A percentile compares a stretch with the other conserved stretches of the same genome.
These are phyloP conservation scores for Entomortierella beljakovae DNA, from an alignment of 192 early-diverging fungal genomes.

Conservation along the genomic window DNA sequence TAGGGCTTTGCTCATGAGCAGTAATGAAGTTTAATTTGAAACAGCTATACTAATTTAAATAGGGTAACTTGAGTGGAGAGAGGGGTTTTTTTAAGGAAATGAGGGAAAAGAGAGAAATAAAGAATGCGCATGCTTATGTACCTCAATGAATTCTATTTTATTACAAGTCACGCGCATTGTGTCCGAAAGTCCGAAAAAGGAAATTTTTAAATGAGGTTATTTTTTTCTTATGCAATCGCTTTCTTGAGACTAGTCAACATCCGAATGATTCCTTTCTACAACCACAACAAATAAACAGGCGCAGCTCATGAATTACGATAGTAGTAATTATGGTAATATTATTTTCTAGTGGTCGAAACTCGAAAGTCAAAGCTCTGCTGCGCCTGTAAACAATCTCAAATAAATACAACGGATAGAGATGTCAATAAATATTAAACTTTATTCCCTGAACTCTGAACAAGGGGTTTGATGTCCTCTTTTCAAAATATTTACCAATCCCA, in stretches of 20 bases:
- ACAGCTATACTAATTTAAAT: background rate
- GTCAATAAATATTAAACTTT: too few species aligned
- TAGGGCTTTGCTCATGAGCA: constrained; percentile 48
- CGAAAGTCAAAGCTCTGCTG: background rate
- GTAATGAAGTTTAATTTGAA: background rate
- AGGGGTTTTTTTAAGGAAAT: background rate
- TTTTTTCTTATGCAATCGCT: background rate
- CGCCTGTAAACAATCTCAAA: background rate
- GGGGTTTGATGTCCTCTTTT: too few species aligned
- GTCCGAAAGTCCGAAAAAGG: background rate
- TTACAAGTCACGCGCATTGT: too few species aligned
- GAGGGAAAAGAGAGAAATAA: too few species aligned
- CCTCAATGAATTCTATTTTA: too few species aligned
- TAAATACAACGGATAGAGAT: background rate
- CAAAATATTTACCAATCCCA: too few species aligned
- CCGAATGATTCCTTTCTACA: too few species aligned
- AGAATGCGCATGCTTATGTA: too few species aligned
- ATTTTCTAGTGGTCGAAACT: background rate
- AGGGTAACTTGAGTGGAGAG: background rate
- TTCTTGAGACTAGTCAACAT: too few species aligned
- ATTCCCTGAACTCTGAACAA: background rate
- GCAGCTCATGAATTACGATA: background rate
- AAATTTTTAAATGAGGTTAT: background rate
- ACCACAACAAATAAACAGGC: background rate
- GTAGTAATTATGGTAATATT: background rate